phyloP scores from a whole-genome alignment of 2,329 filamentous ascomycete species.

The Fusarium protoensiforme region DNA sequence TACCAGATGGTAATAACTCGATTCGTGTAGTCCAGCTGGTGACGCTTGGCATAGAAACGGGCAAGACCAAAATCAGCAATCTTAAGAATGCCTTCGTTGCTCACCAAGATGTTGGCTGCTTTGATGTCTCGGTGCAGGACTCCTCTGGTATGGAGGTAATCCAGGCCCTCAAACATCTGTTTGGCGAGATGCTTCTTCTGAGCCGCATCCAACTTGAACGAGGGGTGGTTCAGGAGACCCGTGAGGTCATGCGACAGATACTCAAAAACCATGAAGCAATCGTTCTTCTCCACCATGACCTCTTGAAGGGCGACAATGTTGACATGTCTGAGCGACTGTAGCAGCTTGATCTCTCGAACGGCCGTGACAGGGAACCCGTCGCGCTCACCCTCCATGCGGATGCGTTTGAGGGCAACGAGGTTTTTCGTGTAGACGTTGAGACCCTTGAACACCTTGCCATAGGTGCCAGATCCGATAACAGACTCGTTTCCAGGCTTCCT shows the following conservation, averaged over 20 bases:
- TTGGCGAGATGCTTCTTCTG: slow-evolving; percentile 94
- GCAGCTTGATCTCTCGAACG: slow-evolving; percentile 88
- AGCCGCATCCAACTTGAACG: slow-evolving; percentile 83
- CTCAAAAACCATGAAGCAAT: slow-evolving; percentile 99
- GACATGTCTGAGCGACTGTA: slow-evolving; percentile 85
- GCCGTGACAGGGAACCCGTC: slow-evolving; percentile 94
- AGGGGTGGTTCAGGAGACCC: slow-evolving; percentile 92
- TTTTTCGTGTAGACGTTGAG: slow-evolving; percentile 90
- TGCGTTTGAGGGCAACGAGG: slow-evolving; percentile 87
- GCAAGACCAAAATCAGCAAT: slow-evolving; percentile 96
- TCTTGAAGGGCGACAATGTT: slow-evolving; percentile 88
- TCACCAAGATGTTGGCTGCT: slow-evolving; percentile 95
- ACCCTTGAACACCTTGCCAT: slow-evolving; percentile 96
- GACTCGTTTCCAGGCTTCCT: slow-evolving; percentile 98
- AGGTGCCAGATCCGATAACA: slow-evolving; percentile 94
- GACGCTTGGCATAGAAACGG: slow-evolving; percentile 93
- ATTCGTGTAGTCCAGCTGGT: slow-evolving; percentile 95
- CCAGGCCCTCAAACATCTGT: slow-evolving; percentile 92
- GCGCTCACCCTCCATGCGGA: slow-evolving; percentile 91
- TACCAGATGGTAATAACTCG: slow-evolving; percentile 99
- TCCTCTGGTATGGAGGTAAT: slow-evolving; percentile 92
- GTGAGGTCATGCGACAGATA: slow-evolving; percentile 97
- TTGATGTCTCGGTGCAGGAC: slow-evolving; percentile 88
- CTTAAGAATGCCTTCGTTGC: slow-evolving; percentile 88
- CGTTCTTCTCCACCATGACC: slow-evolving; percentile 98